These are phyloP conservation scores for Prunus mira DNA, from an alignment of 306 rosid species.

Conservation along the genomic window DNA sequence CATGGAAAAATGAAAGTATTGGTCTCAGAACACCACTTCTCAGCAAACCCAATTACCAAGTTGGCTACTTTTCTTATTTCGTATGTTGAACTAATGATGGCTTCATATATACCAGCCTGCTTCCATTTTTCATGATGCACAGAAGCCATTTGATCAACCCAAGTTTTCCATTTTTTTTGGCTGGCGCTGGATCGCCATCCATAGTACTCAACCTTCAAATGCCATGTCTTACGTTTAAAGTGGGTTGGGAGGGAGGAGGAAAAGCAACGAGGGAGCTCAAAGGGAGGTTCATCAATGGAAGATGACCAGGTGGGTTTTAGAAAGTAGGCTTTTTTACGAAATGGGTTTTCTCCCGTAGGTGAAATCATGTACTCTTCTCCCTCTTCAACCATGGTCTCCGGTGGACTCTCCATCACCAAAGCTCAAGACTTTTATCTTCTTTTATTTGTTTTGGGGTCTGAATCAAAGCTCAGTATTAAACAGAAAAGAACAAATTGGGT, in stretches of 20 bases:
- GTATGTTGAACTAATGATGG: slow-evolving; percentile 14
- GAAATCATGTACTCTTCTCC: slow-evolving; percentile 48
- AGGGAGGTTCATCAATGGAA: slow-evolving; percentile 4
- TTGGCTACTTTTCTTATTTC: neutral
- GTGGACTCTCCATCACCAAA: neutral
- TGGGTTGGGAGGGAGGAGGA: neutral
- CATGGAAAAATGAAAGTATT: slow-evolving; percentile 24
- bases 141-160: slow-evolving; percentile 18
- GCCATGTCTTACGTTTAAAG: neutral
- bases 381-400: slow-evolving; percentile 26
- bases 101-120: slow-evolving; percentile 14
- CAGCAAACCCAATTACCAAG: slow-evolving; percentile 8
- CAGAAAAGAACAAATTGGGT: neutral
- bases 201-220: neutral
- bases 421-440: neutral
- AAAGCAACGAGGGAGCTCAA: neutral
- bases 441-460: neutral
- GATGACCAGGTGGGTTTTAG: slow-evolving; percentile 17
- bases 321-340: slow-evolving; percentile 34
- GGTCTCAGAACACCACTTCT: slow-evolving; percentile 22
- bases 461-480: neutral
- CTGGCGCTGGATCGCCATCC: slow-evolving; percentile 1
- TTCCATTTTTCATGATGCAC: slow-evolving; percentile 32
- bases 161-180: slow-evolving; percentile 2
- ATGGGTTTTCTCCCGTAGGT: slow-evolving; percentile 37